Percentiles rank a stretch among this genome's conserved stretches.
phyloP scores from a whole-genome alignment of 2,329 filamentous ascomycete species.

The Endocalyx cinctus region DNA sequence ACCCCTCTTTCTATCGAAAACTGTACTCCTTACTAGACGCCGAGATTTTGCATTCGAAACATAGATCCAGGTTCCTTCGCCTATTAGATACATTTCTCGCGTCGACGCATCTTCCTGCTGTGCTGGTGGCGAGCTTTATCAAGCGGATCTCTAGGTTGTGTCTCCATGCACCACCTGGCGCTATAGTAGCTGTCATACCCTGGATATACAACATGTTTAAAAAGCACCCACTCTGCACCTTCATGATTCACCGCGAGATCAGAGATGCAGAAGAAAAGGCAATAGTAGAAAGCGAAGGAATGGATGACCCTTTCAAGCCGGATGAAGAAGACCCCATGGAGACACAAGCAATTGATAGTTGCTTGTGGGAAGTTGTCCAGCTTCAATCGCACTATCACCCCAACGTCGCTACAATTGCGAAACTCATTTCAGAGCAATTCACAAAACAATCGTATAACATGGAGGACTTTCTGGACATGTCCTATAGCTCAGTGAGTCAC shows the following conservation, averaged over 20 bases:
- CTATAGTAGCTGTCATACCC: slow-evolving; percentile 82
- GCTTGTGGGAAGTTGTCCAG: slow-evolving; percentile 90
- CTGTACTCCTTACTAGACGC: slow-evolving; percentile 89
- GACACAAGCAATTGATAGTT: slow-evolving; percentile 84
- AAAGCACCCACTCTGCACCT: slow-evolving; percentile 83
- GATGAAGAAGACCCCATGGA: slow-evolving; percentile 77
- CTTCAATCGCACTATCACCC: slow-evolving; percentile 93
- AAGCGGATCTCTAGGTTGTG: slow-evolving; percentile 84
- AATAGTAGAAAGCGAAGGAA: slow-evolving; percentile 54
- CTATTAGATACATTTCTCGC: slow-evolving; percentile 84
- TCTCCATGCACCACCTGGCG: slow-evolving; percentile 83
- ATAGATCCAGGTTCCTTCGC: slow-evolving; percentile 89
- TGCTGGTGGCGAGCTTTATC: slow-evolving; percentile 90
- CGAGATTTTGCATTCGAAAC: slow-evolving; percentile 85
- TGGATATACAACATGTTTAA: slow-evolving; percentile 96
- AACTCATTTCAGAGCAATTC: slow-evolving; percentile 94
- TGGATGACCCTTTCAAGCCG: slow-evolving; percentile 70
- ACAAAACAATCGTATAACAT: slow-evolving; percentile 92
- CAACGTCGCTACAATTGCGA: slow-evolving; percentile 89
- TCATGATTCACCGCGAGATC: slow-evolving; percentile 84
- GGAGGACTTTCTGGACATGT: slow-evolving; percentile 97
- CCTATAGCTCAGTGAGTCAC: slow-evolving; percentile 69
- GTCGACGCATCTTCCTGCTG: slow-evolving; percentile 87
- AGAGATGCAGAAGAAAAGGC: slow-evolving; percentile 54
- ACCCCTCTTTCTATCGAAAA: slow-evolving; percentile 88